Evolutionary conservation across 179 eudicot genomes (phyloP).

Genomic region (Amaranthus tricolor): DNA sequence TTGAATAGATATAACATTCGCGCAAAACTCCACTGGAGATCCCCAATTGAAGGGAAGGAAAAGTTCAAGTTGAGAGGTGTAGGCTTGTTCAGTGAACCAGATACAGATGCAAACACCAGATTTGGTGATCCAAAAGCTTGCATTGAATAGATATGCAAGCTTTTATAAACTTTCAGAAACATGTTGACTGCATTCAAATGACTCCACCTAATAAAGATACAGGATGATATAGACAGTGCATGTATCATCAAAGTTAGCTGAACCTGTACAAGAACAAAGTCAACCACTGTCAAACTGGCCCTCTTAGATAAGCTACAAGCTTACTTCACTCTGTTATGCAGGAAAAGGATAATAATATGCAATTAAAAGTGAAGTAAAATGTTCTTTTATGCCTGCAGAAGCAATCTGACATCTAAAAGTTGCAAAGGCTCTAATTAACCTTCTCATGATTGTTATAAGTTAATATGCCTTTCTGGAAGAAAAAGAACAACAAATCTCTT

Average conservation of each 20-base stretch:
- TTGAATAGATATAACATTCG: slow-evolving; percentile 80
- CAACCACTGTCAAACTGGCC: slow-evolving; percentile 21
- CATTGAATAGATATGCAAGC: slow-evolving; percentile 31
- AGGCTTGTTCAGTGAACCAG: slow-evolving; percentile 71
- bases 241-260: slow-evolving; percentile 36
- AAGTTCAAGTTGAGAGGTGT: slow-evolving; percentile 80
- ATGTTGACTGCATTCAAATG: slow-evolving; percentile 32
- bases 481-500: not conserved
- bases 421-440: not conserved
- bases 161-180: slow-evolving; percentile 27
- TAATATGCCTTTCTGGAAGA: not conserved
- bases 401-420: not conserved
- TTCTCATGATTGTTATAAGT: not conserved
- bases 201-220: slow-evolving; percentile 42
- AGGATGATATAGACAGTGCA: slow-evolving; percentile 37
- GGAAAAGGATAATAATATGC: not conserved
- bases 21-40: slow-evolving; percentile 64
- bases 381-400: not conserved
- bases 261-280: slow-evolving; percentile 49
- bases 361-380: not conserved
- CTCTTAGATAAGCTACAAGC: slow-evolving; percentile 2
- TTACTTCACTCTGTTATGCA: not conserved
- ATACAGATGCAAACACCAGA: slow-evolving; percentile 66
- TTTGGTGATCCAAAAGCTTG: slow-evolving; percentile 38
- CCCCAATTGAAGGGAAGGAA: slow-evolving; percentile 67